phyloP scores from a whole-genome alignment of 2,329 filamentous ascomycete species.

The Xylaria sp. region DNA sequence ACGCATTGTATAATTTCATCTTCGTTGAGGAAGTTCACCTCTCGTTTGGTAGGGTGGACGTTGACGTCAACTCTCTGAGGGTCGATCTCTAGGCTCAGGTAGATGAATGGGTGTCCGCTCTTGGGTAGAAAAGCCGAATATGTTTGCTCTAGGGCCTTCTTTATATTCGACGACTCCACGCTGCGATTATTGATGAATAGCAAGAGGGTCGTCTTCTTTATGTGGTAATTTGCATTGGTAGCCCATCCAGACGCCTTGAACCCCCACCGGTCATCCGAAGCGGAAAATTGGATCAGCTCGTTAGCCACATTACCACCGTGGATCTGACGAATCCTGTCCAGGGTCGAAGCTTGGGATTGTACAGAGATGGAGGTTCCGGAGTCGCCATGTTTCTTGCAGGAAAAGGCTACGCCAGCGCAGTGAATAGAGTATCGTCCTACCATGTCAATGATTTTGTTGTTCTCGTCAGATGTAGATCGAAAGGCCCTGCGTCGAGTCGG shows the following conservation, averaged over 20 bases:
- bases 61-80: slow-evolving; percentile 95
- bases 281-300: slow-evolving; percentile 82
- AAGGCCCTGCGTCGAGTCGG: slow-evolving; percentile 90
- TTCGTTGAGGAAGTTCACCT: slow-evolving; percentile 97
- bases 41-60: slow-evolving; percentile 94
- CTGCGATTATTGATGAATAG: slow-evolving; percentile 97
- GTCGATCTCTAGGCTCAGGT: slow-evolving; percentile 92
- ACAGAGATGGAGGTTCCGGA: slow-evolving; percentile 84
- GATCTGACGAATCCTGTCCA: slow-evolving; percentile 90
- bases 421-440: slow-evolving; percentile 94
- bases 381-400: slow-evolving; percentile 96
- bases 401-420: slow-evolving; percentile 90
- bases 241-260: slow-evolving; percentile 84
- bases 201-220: slow-evolving; percentile 87
- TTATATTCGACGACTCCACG: slow-evolving; percentile 89
- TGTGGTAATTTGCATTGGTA: slow-evolving; percentile 94
- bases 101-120: slow-evolving; percentile 92
- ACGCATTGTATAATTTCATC: slow-evolving; percentile 93
- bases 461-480: slow-evolving; percentile 91
- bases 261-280: slow-evolving; percentile 80
- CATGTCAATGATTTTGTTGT: slow-evolving; percentile 96
- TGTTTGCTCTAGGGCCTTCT: slow-evolving; percentile 89
- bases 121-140: slow-evolving; percentile 91
- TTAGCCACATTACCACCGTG: slow-evolving; percentile 87
- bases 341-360: slow-evolving; percentile 74